Conservation (phyloP, 441 rosid genomes). For the Populus trichocarpa region DNA sequence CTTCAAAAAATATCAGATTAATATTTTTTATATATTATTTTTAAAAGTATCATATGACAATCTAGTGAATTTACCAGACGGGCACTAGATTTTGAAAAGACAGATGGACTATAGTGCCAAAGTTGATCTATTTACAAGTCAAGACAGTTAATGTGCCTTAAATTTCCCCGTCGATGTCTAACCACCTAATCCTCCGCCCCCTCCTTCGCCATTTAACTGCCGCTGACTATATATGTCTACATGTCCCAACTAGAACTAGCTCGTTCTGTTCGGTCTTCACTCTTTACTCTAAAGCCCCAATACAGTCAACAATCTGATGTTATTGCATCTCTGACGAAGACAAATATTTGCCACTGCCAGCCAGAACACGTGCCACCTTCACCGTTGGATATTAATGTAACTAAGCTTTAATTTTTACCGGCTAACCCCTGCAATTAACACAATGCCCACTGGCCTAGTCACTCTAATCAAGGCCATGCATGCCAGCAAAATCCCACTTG, state of each 20-base stretch:
- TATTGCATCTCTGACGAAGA: not conserved
- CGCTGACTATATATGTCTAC: not conserved
- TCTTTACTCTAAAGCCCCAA: too few species aligned
- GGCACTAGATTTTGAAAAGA: too few species aligned
- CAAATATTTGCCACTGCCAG: not conserved
- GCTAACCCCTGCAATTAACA: too few species aligned
- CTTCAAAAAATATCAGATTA: too few species aligned
- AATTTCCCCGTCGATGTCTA: not conserved
- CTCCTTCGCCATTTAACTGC: not conserved
- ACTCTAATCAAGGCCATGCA: too few species aligned
- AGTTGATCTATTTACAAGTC: not conserved
- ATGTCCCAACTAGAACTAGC: not conserved
- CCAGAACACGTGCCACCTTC: not conserved
- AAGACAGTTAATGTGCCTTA: not conserved
- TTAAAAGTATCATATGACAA: too few species aligned
- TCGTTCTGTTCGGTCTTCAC: not conserved
- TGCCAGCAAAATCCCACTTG: too few species aligned
- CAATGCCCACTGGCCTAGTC: too few species aligned
- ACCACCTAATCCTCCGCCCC: not conserved
- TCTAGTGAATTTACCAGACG: too few species aligned
- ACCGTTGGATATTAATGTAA: too few species aligned
- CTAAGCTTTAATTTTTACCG: too few species aligned
- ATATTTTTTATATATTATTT: too few species aligned
- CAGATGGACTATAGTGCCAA: not conserved
- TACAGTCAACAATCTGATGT: not conserved